Evolutionary conservation across 2,329 filamentous ascomycete genomes (phyloP).

Genomic region (Paramyrothecium sp.): DNA sequence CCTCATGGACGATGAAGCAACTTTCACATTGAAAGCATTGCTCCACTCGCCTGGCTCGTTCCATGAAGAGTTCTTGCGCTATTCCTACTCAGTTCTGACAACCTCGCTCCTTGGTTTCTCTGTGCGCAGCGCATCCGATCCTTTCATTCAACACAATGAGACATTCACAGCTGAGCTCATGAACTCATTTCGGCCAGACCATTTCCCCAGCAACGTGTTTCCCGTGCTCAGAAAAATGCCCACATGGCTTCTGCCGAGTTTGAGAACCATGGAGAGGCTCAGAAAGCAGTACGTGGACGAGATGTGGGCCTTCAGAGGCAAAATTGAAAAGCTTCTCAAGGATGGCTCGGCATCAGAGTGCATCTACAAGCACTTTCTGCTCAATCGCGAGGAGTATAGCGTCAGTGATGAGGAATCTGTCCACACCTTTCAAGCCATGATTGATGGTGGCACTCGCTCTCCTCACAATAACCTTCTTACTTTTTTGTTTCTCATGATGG

Average conservation of each 20-base stretch:
- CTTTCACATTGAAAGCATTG: constrained; percentile 2
- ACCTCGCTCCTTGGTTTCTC: background rate
- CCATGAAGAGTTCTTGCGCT: background rate
- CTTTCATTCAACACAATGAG: background rate
- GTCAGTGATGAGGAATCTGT: constrained; percentile 21
- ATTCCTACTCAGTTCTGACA: background rate
- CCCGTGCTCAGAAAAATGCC: constrained; percentile 25
- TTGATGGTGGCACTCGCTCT: constrained; percentile 35
- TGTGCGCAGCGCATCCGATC: background rate
- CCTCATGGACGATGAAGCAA: constrained; percentile 5
- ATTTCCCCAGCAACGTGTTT: constrained; percentile 30
- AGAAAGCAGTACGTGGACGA: background rate
- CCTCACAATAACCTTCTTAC: constrained; percentile 25
- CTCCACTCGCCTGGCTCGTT: background rate
- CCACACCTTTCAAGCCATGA: constrained; percentile 27
- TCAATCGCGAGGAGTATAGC: constrained; percentile 5
- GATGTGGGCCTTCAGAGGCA: background rate
- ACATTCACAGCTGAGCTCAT: background rate
- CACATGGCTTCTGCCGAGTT: constrained; percentile 18
- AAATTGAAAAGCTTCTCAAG: constrained; percentile 3
- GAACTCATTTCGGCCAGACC: constrained; percentile 4
- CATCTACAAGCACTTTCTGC: constrained; percentile 5
- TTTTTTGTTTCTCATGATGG: constrained; percentile 23
- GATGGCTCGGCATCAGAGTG: constrained; percentile 3
- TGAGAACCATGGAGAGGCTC: background rate